Conservation (phyloP, 768 basidiomycete species). For the Pulveroboletus ravenelii region DNA sequence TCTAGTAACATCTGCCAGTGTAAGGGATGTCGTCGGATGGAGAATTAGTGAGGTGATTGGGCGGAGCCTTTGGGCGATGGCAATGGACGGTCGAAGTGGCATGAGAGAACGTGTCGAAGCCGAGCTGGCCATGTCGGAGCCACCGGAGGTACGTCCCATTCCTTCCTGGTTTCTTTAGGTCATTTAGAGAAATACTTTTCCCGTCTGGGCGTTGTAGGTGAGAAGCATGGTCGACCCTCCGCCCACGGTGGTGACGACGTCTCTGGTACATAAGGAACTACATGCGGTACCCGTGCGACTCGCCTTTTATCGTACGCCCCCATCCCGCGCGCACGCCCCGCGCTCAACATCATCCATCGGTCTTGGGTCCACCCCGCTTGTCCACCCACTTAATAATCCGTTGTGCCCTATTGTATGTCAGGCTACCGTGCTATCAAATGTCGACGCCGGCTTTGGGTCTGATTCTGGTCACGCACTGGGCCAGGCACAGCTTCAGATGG, state of each 20-base stretch:
- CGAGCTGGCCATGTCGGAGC: constrained; percentile 22
- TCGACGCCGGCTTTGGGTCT: not conserved
- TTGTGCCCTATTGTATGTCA: constrained; percentile 30
- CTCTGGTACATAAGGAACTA: constrained; percentile 39
- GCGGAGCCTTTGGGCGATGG: constrained; percentile 37
- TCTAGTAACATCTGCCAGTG: constrained; percentile 45
- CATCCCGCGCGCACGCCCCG: not conserved
- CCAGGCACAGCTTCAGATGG: not conserved
- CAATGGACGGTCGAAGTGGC: constrained; percentile 22
- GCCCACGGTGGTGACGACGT: constrained; percentile 20
- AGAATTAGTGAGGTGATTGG: constrained; percentile 50
- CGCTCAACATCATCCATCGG: not conserved
- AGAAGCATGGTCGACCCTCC: constrained; percentile 12
- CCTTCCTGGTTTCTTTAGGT: not conserved
- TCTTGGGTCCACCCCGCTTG: constrained; percentile 2
- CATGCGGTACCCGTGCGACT: constrained; percentile 28
- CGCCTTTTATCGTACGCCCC: constrained; percentile 36
- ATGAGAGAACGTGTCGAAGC: constrained; percentile 23
- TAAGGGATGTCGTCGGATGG: constrained; percentile 66
- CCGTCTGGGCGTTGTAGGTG: not conserved
- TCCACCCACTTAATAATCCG: constrained; percentile 16
- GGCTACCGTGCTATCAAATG: constrained; percentile 16
- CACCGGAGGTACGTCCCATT: constrained; percentile 13
- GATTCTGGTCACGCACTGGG: not conserved
- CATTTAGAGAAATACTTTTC: not conserved